Percentiles rank a stretch among this genome's conserved stretches.
phyloP scores from a whole-genome alignment of 2,329 filamentous ascomycete species.

The Sporothrix euskadiensis region DNA sequence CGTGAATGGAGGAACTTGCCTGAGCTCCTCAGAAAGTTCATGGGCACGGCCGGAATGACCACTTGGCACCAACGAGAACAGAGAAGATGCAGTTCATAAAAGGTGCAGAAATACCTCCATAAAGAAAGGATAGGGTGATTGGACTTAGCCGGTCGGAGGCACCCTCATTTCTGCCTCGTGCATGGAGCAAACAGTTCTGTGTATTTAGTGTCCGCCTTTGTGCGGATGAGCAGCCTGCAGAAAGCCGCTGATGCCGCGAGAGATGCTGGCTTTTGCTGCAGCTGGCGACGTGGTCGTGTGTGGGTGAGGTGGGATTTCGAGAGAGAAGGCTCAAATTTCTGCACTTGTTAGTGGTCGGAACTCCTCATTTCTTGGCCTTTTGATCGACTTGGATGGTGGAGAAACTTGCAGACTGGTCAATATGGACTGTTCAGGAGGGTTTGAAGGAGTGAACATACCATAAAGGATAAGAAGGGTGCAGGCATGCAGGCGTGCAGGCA shows the following conservation, averaged over 20 bases:
- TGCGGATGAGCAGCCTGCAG: slow-evolving; percentile 13
- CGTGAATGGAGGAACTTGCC: not conserved
- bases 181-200: not conserved
- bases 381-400: not conserved
- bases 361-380: not conserved
- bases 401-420: not conserved
- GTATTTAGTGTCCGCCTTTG: not conserved
- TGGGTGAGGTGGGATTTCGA: slow-evolving; percentile 5
- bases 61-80: not conserved
- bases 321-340: slow-evolving; percentile 17
- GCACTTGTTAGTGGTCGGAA: not conserved
- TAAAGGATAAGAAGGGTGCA: not conserved
- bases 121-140: not conserved
- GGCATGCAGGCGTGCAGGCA: not conserved
- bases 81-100: not conserved
- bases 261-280: not conserved
- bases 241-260: slow-evolving; percentile 4
- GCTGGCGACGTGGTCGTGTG: slow-evolving; percentile 12
- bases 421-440: not conserved
- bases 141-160: not conserved
- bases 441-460: not conserved
- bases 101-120: not conserved
- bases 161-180: not conserved
- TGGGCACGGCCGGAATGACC: not conserved
- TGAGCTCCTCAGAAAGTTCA: not conserved